Conservation (phyloP, 768 basidiomycete species). For the Mycena belliarum region DNA sequence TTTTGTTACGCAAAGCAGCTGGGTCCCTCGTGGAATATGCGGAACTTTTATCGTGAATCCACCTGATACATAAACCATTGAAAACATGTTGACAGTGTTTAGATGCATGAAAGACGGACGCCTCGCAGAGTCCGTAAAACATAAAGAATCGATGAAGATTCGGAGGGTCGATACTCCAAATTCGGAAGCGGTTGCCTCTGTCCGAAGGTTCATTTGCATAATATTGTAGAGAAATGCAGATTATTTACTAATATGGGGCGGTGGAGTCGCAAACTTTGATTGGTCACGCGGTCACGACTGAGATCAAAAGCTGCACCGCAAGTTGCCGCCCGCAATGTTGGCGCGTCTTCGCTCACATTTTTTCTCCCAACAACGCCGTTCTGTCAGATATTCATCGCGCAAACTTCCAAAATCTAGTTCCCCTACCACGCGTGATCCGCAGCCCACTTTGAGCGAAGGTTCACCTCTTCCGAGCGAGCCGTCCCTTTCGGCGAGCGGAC, state of each 20-base stretch:
- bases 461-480: too few species aligned
- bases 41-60: conserved; percentile 36
- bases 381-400: neutral
- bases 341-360: conserved; percentile 13
- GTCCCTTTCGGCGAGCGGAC: neutral
- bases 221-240: neutral
- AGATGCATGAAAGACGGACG: conserved; percentile 35
- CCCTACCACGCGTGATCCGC: neutral
- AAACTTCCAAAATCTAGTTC: neutral
- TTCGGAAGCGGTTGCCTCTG: neutral
- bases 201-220: neutral
- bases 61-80: neutral
- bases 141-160: conserved; percentile 27
- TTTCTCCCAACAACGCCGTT: neutral
- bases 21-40: conserved; percentile 39
- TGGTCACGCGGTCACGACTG: neutral
- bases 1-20: conserved; percentile 43
- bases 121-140: conserved; percentile 32
- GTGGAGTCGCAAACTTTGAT: neutral
- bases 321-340: conserved; percentile 9
- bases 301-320: neutral
- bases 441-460: neutral
- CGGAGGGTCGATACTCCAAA: conserved; percentile 27
- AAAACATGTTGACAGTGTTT: neutral
- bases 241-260: neutral